Evolutionary conservation across 345 rosid species (phyloP), one percentile per base, ranked within the genome.

Genomic region (Gossypium thurberi): DNA sequence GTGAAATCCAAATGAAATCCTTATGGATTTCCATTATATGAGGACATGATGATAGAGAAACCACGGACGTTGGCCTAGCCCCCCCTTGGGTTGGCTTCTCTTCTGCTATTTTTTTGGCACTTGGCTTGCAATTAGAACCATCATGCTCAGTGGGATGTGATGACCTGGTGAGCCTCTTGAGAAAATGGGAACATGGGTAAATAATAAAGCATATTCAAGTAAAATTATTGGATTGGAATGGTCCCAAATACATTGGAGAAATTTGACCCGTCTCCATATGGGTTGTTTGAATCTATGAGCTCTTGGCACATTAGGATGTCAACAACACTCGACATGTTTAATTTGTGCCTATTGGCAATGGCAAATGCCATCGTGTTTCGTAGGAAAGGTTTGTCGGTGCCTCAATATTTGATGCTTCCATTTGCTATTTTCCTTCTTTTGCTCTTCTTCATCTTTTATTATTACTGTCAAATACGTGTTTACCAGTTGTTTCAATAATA

Each of bases 21-120:
- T 52, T 57, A 66, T 67, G 65, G 46, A 55, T 37, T 63, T 74
- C 62, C 65, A 50, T 26, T 76, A 12, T 65, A 74, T 15, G 25
- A 50, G 67, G 44, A 67, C 63, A 52, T 8, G 11, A 56, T 11
- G 15, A 70, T 33, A 75, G 56, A 66, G 78, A 61, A 70, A 83
- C 25, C 59, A 18, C 82, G 79, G 82, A 80, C 83, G 20, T 82
- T 43, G 14, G 44, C 69, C 72, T 17, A 65, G 40, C 55, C 79
- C 79, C 80, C 78, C 73, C 76, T 69, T 62, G 23, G 76, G 20
- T 78, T 80, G 76, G 73, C 70, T 76, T 65, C 47, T 44, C 12
- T 44, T 52, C 14, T 50, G 18, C 18, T 15, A 14, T 15, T 47
- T 47, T 47, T 50, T 50, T 15, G n/a, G 53, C 53, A 50, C 53